Evolutionary conservation across 139 green algal genomes (phyloP).

Genomic region (Astrephomene gubernaculifera): DNA sequence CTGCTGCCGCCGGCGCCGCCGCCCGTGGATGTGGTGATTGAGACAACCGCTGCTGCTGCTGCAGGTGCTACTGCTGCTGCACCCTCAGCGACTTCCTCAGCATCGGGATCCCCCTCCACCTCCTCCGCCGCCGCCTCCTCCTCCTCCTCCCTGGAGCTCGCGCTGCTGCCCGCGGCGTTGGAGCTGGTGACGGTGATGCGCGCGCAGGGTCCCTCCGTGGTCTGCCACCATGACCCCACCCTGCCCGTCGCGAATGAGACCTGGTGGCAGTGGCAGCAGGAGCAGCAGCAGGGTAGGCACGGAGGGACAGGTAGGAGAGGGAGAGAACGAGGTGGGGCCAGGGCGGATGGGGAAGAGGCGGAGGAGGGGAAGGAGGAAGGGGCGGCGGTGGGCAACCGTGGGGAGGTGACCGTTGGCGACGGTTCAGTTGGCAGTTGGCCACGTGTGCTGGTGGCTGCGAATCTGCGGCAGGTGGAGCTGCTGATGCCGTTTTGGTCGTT

Average conservation of each 20-base stretch:
- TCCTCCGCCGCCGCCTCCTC: not conserved
- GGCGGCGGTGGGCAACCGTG: not conserved
- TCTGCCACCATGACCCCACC: not conserved
- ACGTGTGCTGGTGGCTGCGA: not conserved
- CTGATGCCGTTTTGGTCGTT: constrained; percentile 18
- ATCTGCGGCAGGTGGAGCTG: constrained; percentile 26
- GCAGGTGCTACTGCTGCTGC: too few species aligned
- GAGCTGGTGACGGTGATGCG: not conserved
- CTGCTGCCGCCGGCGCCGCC: constrained; percentile 20
- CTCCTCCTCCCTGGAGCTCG: too few species aligned
- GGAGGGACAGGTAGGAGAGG: not conserved
- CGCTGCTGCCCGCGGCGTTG: constrained; percentile 16
- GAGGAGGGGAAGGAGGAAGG: not conserved
- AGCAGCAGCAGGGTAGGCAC: too few species aligned
- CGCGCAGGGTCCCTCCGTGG: constrained; percentile 5
- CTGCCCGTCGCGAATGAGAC: constrained; percentile 6
- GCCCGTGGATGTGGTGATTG: not conserved
- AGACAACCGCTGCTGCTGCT: not conserved
- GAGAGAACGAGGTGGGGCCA: not conserved
- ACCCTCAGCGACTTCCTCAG: too few species aligned
- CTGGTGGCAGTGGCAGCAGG: not conserved
- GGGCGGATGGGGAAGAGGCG: not conserved
- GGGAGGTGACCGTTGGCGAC: not conserved
- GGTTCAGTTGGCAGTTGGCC: not conserved
- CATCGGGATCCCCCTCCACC: too few species aligned